Evolutionary conservation across 129 eudicot genomes (phyloP).

Genomic region (Pittosporum tobira): DNA sequence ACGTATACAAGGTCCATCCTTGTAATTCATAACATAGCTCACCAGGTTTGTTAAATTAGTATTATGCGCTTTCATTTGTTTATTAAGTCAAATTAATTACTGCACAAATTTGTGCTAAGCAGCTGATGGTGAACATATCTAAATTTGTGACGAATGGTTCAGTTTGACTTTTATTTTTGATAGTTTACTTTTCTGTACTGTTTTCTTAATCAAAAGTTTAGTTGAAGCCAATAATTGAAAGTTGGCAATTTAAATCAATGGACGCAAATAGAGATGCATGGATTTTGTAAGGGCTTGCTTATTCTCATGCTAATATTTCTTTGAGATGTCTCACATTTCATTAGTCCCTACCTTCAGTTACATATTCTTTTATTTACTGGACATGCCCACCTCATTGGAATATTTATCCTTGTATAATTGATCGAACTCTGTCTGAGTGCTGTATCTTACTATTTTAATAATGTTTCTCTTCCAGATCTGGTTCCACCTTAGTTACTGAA

Average conservation of each 20-base stretch:
- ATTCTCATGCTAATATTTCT: no score
- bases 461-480: background rate
- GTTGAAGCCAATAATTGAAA: no score
- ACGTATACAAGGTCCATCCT: slow-evolving; percentile 77
- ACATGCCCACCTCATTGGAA: background rate
- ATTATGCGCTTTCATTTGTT: background rate
- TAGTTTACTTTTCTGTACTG: background rate
- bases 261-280: no score
- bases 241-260: no score
- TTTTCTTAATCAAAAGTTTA: background rate
- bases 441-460: background rate
- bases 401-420: background rate
- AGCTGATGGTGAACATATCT: background rate
- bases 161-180: background rate
- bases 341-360: background rate
- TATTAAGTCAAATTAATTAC: background rate
- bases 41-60: slow-evolving; percentile 52
- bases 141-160: background rate
- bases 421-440: background rate
- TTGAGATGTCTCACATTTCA: background rate
- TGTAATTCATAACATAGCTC: slow-evolving; percentile 90
- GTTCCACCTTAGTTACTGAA: no score
- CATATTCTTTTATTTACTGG: background rate
- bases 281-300: no score
- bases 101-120: background rate